A percentile compares a stretch with the other conserved stretches of the same genome.
These are phyloP conservation scores for Paraurostyla sp. DNA, from an alignment of 73 alveolate species.

Conservation along the genomic window DNA sequence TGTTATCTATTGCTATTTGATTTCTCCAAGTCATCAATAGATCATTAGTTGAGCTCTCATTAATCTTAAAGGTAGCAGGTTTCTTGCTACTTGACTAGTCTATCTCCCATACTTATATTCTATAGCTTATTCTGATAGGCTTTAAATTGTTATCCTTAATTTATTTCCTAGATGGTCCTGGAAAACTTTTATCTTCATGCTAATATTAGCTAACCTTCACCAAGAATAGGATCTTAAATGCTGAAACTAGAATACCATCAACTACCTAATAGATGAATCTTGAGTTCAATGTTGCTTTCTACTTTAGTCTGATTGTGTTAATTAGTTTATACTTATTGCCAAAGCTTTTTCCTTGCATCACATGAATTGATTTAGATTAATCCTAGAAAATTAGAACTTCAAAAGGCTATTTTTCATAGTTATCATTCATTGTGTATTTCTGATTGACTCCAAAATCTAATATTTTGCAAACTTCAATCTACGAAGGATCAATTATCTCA, in stretches of 20 bases:
- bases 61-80: neutral
- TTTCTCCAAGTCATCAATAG: neutral
- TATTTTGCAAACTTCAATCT: neutral
- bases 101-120: slow-evolving; percentile 10
- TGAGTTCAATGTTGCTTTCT: neutral
- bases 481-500: neutral
- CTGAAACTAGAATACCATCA: neutral
- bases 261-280: neutral
- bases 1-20: neutral
- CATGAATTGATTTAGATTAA: neutral
- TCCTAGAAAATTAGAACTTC: neutral
- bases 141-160: too few relatives aligned
- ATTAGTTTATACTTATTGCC: neutral
- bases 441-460: neutral
- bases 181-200: neutral
- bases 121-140: neutral
- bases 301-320: neutral
- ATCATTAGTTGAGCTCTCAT: neutral
- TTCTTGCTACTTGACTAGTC: neutral
- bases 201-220: neutral
- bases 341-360: neutral
- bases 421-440: neutral
- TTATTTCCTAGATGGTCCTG: neutral
- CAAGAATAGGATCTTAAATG: neutral
- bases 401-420: neutral